These are phyloP conservation scores for Taphrina pruni DNA, from an alignment of 1,139 yeast genomes.

Conservation along the genomic window DNA sequence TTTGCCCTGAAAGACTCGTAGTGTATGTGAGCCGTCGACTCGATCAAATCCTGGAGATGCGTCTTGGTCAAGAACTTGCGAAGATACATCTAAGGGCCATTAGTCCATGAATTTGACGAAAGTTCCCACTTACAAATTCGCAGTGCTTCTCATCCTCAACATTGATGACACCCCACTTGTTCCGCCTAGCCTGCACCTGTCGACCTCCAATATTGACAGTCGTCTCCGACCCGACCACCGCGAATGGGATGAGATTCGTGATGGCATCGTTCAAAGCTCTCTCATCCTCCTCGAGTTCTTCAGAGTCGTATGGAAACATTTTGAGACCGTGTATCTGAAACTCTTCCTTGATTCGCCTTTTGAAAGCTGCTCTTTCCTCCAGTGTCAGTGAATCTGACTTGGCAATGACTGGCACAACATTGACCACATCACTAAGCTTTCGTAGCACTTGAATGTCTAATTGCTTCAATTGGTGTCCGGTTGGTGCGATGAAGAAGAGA, in stretches of 20 bases:
- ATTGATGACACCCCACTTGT: constrained; percentile 88
- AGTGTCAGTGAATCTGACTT: constrained; percentile 88
- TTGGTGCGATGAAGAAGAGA: constrained; percentile 88
- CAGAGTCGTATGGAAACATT: constrained; percentile 87
- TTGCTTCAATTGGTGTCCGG: constrained; percentile 69
- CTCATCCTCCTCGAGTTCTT: constrained; percentile 73
- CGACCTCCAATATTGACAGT: constrained; percentile 72
- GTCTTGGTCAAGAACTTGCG: constrained; percentile 94
- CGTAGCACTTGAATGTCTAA: constrained; percentile 83
- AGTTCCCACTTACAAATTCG: constrained; percentile 66
- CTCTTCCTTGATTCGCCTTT: constrained; percentile 67
- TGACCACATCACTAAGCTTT: constrained; percentile 86
- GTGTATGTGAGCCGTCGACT: constrained; percentile 84
- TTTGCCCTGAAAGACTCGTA: constrained; percentile 92
- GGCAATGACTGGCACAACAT: constrained; percentile 94
- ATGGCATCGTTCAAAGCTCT: constrained; percentile 55
- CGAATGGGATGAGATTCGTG: constrained; percentile 72
- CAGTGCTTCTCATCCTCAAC: constrained; percentile 92
- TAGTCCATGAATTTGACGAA: neutral
- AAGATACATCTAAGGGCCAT: constrained; percentile 57
- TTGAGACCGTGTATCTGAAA: constrained; percentile 74
- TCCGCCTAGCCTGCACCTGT: constrained; percentile 84
- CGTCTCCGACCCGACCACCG: constrained; percentile 92
- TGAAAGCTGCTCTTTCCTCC: constrained; percentile 51
- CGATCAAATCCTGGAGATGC: constrained; percentile 93